phyloP scores from a whole-genome alignment of 2,329 filamentous ascomycete species.

The Coniochaeta sp. region DNA sequence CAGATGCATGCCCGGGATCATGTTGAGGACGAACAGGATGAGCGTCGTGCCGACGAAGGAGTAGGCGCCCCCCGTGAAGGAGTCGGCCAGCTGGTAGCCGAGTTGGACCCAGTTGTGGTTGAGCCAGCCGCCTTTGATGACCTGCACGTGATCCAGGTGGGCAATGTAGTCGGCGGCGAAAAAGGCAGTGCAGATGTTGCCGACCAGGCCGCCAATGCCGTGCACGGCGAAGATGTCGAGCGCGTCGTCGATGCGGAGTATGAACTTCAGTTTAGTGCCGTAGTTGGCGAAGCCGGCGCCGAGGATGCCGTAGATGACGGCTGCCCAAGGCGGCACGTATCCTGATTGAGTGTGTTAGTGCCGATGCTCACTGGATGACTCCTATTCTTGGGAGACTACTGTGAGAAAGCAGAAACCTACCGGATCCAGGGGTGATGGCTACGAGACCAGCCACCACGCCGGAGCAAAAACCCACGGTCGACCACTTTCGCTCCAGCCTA shows the following conservation, averaged over 20 bases:
- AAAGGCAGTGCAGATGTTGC: constrained; percentile 72
- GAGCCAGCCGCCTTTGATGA: constrained; percentile 71
- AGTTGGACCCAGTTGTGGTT: constrained; percentile 80
- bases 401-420: too few species aligned
- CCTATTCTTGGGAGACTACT: too few species aligned
- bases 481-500: constrained; percentile 84
- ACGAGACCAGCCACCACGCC: constrained; percentile 84
- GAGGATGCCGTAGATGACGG: constrained; percentile 69
- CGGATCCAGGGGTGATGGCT: constrained; percentile 81
- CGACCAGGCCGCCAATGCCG: constrained; percentile 68
- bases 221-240: constrained; percentile 87
- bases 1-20: constrained; percentile 68
- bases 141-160: constrained; percentile 62
- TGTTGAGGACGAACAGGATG: constrained; percentile 74
- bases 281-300: constrained; percentile 80
- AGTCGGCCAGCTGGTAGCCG: constrained; percentile 78
- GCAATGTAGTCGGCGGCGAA: constrained; percentile 84
- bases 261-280: constrained; percentile 84
- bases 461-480: constrained; percentile 87
- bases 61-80: constrained; percentile 66
- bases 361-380: too few species aligned
- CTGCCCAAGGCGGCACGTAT: constrained; percentile 78
- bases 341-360: constrained; percentile 23
- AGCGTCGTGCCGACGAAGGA: constrained; percentile 71
- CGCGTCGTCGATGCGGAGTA: constrained; percentile 73